phyloP scores from a whole-genome alignment of 208 protist species.

The Wallacemonas collosoma region DNA sequence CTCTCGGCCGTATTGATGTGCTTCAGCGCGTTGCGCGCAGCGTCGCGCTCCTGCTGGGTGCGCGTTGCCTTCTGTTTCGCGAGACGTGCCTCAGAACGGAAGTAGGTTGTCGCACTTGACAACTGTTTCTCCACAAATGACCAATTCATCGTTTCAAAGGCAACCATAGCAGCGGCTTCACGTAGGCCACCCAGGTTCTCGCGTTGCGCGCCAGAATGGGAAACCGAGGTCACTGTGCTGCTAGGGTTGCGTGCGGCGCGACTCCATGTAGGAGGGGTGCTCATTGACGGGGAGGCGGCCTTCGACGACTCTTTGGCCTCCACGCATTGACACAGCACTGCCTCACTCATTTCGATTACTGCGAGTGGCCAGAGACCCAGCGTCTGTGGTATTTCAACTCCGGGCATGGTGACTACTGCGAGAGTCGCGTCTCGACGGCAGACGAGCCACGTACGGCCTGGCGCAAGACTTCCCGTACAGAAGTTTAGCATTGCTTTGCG shows the following conservation, averaged over 20 bases:
- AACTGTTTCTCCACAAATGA: slow-evolving; percentile 67
- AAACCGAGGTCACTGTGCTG: not conserved
- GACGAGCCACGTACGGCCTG: slow-evolving; percentile 74
- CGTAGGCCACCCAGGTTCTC: not conserved
- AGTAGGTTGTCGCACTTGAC: slow-evolving; percentile 51
- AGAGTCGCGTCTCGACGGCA: slow-evolving; percentile 33
- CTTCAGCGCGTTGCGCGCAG: slow-evolving; percentile 41
- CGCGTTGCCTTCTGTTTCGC: slow-evolving; percentile 29
- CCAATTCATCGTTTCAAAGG: slow-evolving; percentile 62
- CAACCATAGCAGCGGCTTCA: slow-evolving; percentile 26
- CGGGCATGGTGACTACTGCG: slow-evolving; percentile 53
- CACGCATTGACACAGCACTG: slow-evolving; percentile 32
- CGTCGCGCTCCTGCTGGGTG: slow-evolving; percentile 46
- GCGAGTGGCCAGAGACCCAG: slow-evolving; percentile 84
- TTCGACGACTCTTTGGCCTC: slow-evolving; percentile 2
- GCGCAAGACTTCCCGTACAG: slow-evolving; percentile 35
- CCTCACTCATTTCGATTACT: slow-evolving; percentile 69
- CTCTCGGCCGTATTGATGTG: slow-evolving; percentile 46
- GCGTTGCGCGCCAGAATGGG: not conserved
- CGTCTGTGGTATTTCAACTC: slow-evolving; percentile 48
- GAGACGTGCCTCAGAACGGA: slow-evolving; percentile 40
- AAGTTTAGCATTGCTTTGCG: slow-evolving; percentile 39
- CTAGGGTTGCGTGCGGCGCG: slow-evolving; percentile 52
- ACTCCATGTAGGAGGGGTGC: slow-evolving; percentile 51
- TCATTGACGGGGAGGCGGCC: not conserved